Percentiles rank a stretch among this genome's conserved stretches.
phyloP scores from a whole-genome alignment of 345 rosid genomes.

The Arabis hirsuta region DNA sequence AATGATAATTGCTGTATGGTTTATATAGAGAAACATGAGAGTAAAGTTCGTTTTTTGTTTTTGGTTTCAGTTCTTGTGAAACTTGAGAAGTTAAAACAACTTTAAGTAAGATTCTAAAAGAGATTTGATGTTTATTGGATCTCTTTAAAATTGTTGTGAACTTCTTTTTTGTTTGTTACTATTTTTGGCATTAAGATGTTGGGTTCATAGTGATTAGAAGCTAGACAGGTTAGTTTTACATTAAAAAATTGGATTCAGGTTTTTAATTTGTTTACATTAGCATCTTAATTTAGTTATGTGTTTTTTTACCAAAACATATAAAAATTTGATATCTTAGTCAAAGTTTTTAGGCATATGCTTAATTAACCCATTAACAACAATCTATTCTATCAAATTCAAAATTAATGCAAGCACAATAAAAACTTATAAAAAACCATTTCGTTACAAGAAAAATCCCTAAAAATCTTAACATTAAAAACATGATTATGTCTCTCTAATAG shows the following conservation, averaged over 20 bases:
- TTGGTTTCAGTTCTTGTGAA: background rate
- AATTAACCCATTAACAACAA: too few species aligned
- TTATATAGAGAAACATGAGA: background rate
- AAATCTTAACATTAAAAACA: background rate
- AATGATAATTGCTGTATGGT: background rate
- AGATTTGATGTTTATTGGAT: background rate
- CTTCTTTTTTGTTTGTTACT: background rate
- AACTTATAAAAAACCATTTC: background rate
- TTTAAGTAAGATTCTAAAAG: background rate
- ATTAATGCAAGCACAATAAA: background rate
- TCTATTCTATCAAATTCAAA: too few species aligned
- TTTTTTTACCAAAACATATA: background rate
- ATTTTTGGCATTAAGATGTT: background rate
- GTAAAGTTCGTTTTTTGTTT: background rate
- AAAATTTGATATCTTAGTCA: too few species aligned
- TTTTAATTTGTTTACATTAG: background rate
- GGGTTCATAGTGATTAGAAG: background rate
- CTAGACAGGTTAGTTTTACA: background rate
- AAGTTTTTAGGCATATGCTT: too few species aligned
- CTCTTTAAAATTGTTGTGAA: background rate
- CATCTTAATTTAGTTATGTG: background rate
- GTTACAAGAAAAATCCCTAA: background rate
- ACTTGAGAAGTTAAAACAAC: conserved; percentile 1
- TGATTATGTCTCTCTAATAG: background rate
- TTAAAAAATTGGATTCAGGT: background rate